These are phyloP conservation scores for Naematelia encephala DNA, from an alignment of 768 basidiomycete species.

Conservation along the genomic window DNA sequence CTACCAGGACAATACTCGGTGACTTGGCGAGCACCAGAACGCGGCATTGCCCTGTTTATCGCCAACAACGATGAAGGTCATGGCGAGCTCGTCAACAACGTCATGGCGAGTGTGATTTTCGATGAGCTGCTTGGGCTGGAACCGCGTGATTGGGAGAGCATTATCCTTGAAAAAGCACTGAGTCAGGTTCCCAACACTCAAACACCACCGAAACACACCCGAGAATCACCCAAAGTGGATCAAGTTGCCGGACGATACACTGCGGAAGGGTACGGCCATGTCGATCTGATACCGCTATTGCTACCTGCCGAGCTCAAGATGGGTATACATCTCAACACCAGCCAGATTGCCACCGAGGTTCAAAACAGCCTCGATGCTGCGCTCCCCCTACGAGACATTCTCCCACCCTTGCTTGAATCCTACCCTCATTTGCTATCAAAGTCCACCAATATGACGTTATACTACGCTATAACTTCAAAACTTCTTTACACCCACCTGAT, in stretches of 20 bases:
- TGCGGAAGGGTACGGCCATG: constrained; percentile 1
- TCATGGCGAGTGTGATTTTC: neutral
- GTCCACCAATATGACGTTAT: too few relatives aligned
- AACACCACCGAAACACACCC: neutral
- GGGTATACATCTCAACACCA: neutral
- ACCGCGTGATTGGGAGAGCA: constrained; percentile 24
- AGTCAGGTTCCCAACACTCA: neutral
- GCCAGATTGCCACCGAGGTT: neutral
- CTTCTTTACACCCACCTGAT: constrained; percentile 15
- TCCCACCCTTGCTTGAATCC: neutral
- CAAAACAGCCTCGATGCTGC: neutral
- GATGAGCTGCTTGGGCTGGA: constrained; percentile 7
- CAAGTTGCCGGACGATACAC: constrained; percentile 4
- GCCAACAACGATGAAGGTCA: constrained; percentile 30
- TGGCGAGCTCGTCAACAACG: neutral
- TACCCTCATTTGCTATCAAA: neutral
- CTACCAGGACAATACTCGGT: constrained; percentile 35
- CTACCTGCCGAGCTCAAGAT: neutral
- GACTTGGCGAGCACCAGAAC: constrained; percentile 32
- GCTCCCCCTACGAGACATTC: neutral
- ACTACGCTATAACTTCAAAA: constrained; percentile 11
- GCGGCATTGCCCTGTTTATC: constrained; percentile 30
- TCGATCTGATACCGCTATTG: neutral
- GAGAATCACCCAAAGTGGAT: neutral
- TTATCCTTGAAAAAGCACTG: neutral